Conservation (phyloP, 1,139 yeast species). For the Citeromyces hawaiiensis region DNA sequence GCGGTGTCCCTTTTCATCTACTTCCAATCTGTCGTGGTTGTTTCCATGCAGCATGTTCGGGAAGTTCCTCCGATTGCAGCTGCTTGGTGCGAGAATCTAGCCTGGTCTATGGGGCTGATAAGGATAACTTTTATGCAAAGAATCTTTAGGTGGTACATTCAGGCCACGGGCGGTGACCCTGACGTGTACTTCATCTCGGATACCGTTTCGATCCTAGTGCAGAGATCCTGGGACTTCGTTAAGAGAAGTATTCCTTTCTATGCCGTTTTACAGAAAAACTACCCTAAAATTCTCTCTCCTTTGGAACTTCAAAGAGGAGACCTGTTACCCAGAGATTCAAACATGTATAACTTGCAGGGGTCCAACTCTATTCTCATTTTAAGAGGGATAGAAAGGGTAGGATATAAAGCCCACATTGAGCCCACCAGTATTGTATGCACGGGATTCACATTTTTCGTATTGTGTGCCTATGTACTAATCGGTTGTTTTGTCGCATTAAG, state of each 20-base stretch:
- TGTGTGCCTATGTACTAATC: conserved; percentile 54
- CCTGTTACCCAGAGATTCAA: conserved; percentile 6
- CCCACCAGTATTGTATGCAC: conserved; percentile 63
- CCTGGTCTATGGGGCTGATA: conserved; percentile 80
- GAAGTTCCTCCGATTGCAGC: conserved; percentile 69
- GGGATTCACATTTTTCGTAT: conserved; percentile 60
- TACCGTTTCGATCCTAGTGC: conserved; percentile 51
- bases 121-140: conserved; percentile 58
- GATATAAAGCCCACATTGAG: conserved; percentile 54
- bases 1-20: conserved; percentile 62
- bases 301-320: conserved; percentile 1
- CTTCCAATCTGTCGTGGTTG: conserved; percentile 66
- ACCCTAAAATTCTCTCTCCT: conserved; percentile 2
- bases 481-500: conserved; percentile 33
- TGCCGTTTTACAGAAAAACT: background rate
- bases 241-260: conserved; percentile 3
- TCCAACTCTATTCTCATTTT: conserved; percentile 34
- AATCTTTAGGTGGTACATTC: conserved; percentile 71
- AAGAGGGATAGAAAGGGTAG: conserved; percentile 68
- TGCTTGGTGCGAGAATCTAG: conserved; percentile 71
- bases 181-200: conserved; percentile 43
- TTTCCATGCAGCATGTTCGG: conserved; percentile 61
- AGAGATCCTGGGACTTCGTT: conserved; percentile 33
- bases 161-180: conserved; percentile 68
- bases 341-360: conserved; percentile 13